Evolutionary conservation across 345 rosid genomes (phyloP).

Genomic region (Cardamine chenopodiifolia): DNA sequence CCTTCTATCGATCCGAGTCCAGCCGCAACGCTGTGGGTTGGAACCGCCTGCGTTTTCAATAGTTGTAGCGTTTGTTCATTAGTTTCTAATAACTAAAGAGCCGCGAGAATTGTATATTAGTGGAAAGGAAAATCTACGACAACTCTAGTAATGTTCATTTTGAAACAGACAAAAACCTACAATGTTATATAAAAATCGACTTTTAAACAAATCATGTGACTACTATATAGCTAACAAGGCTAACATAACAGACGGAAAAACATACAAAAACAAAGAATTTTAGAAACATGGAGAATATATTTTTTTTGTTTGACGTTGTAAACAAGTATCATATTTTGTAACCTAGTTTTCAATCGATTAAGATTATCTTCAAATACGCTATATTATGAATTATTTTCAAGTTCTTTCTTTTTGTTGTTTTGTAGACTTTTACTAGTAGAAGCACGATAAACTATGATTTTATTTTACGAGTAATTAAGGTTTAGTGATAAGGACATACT

Average conservation of each 20-base stretch:
- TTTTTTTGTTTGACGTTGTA: neutral
- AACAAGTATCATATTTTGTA: neutral
- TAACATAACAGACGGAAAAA: neutral
- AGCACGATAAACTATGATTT: neutral
- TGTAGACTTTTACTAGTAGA: neutral
- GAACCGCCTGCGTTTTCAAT: slow-evolving; percentile 57
- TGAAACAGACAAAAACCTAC: neutral
- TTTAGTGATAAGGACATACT: slow-evolving; percentile 51
- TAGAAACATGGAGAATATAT: slow-evolving; percentile 3
- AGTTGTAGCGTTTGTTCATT: slow-evolving; percentile 18
- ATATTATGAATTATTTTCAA: neutral
- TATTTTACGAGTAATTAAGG: neutral
- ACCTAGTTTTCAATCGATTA: neutral
- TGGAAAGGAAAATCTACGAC: slow-evolving; percentile 1
- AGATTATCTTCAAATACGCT: slow-evolving; percentile 10
- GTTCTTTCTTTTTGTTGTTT: neutral
- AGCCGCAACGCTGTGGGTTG: slow-evolving; percentile 71
- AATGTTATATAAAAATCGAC: neutral
- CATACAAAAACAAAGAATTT: neutral
- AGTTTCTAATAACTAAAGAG: neutral
- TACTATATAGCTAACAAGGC: neutral
- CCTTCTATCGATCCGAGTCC: slow-evolving; percentile 83
- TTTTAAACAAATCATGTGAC: neutral
- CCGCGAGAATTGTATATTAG: neutral
- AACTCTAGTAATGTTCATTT: slow-evolving; percentile 1